phyloP scores from a whole-genome alignment of 768 basidiomycete genomes.

The Termitomyces sp. region DNA sequence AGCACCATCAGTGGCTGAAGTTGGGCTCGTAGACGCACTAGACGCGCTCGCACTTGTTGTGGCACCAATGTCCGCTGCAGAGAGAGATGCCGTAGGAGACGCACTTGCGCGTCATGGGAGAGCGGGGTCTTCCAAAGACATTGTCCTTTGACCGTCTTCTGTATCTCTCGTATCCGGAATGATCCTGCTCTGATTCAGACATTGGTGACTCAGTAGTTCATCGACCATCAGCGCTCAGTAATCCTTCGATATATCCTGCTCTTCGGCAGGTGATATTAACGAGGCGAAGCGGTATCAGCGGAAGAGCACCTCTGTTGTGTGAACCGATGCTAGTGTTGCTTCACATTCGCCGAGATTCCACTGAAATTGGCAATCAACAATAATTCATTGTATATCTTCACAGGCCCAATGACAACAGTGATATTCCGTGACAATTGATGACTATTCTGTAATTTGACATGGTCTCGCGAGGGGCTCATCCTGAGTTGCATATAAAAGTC shows the following conservation, averaged over 20 bases:
- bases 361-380: slow-evolving; percentile 24
- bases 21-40: not conserved
- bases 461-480: no score
- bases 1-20: not conserved
- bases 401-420: not conserved
- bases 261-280: slow-evolving; percentile 26
- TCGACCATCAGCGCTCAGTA: slow-evolving; percentile 15
- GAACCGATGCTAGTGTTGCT: slow-evolving; percentile 18
- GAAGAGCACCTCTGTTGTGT: slow-evolving; percentile 15
- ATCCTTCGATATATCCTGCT: slow-evolving; percentile 18
- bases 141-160: slow-evolving; percentile 20
- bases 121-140: slow-evolving; percentile 18
- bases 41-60: slow-evolving; percentile 1
- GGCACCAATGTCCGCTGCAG: slow-evolving; percentile 8
- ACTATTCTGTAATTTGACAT: no score
- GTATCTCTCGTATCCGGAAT: slow-evolving; percentile 24
- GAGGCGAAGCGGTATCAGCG: slow-evolving; percentile 16
- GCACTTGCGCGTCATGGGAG: slow-evolving; percentile 27
- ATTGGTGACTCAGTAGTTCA: slow-evolving; percentile 3
- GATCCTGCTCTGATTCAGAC: slow-evolving; percentile 6
- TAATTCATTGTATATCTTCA: not conserved
- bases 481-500: no score
- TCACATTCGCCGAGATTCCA: slow-evolving; percentile 20
- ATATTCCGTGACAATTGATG: no score
- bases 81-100: slow-evolving; percentile 17